Evolutionary conservation across 768 basidiomycete genomes (phyloP).

Genomic region (Pleurotus citrinopileatus): DNA sequence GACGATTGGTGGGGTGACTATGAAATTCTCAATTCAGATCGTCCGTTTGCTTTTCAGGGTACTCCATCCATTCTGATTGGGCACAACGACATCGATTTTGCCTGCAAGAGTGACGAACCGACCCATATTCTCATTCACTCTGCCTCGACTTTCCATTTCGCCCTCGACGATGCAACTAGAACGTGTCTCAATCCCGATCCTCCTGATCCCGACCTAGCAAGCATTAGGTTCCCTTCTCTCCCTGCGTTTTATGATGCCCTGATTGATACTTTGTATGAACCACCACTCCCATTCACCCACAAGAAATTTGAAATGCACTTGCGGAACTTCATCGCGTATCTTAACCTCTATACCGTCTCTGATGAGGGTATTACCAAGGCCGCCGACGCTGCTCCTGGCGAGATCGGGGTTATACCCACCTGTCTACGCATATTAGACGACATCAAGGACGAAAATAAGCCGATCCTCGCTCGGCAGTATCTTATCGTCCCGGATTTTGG

Average conservation of each 20-base stretch:
- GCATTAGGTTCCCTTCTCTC: conserved; percentile 15
- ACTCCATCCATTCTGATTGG: neutral
- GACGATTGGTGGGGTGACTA: conserved; percentile 6
- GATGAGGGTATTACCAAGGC: neutral
- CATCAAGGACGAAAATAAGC: conserved; percentile 2
- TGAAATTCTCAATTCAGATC: neutral
- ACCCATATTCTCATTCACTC: conserved; percentile 15
- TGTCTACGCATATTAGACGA: neutral
- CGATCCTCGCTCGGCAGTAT: neutral
- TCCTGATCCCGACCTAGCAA: conserved; percentile 1
- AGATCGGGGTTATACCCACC: neutral
- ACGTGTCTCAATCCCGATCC: conserved; percentile 14
- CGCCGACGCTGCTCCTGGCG: neutral
- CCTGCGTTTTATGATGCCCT: conserved; percentile 9
- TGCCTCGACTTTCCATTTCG: conserved; percentile 12
- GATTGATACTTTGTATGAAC: neutral
- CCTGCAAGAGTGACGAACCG: conserved; percentile 6
- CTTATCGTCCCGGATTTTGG: neutral
- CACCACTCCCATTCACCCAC: neutral
- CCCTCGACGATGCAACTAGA: conserved; percentile 12
- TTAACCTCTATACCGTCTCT: too few species aligned
- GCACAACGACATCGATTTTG: neutral
- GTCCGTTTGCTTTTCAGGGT: conserved; percentile 1
- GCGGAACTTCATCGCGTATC: neutral
- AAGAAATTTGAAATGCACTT: neutral